Evolutionary conservation across 805 yeast species (phyloP), one percentile per base, ranked within the genome.

Genomic region (Kuraishia cidri): DNA sequence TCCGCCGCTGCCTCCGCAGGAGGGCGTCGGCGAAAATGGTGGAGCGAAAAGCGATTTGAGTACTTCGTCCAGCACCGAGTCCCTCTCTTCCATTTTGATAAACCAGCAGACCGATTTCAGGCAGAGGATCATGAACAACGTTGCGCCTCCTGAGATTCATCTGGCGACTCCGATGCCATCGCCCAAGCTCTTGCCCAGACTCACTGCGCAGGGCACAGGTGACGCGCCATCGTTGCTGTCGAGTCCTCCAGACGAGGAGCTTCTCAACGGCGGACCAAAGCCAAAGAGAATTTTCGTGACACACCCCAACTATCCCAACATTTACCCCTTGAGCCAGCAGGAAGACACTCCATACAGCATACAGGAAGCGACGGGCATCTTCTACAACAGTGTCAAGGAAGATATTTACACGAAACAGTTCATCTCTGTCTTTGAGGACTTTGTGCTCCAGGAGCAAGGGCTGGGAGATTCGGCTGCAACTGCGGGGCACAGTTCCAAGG

Each of bases 151-250:
- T 40, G 56, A 58, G 4, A 59, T 79, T 4, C 88, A 82, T 50
- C 68, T 86, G 8, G 88, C 95, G 0, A 85, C 95, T 0, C 95
- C 95, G 0, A 82, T 81, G 1, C 92, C 95, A 3, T 83, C 94
- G 0, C 95, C 95, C 1, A 78, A 82, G 0, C 48, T 66, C 12
- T 83, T 94, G 0, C 95, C 95, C 1, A 78, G 81, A 0, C 6
- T 13, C 4, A 64, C 74, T 2, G 81, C 83, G 2, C 58, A 41
- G 25, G 56, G 50, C 26, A 53, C 60, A 0, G 58, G 59, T 2
- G 40, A 37, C 8, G 44, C 47, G n/a, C 33, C 43, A 23, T 45
- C 38, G 29, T 43, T 37, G 30, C 18, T 10, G 5, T 45, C 54
- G 3, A 47, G 45, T 24, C 42, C 46, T 4, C 43, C 52, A 3